Evolutionary conservation across 1,284 basidiomycete genomes (phyloP).

Genomic region (Cutaneotrichosporon curvatum): DNA sequence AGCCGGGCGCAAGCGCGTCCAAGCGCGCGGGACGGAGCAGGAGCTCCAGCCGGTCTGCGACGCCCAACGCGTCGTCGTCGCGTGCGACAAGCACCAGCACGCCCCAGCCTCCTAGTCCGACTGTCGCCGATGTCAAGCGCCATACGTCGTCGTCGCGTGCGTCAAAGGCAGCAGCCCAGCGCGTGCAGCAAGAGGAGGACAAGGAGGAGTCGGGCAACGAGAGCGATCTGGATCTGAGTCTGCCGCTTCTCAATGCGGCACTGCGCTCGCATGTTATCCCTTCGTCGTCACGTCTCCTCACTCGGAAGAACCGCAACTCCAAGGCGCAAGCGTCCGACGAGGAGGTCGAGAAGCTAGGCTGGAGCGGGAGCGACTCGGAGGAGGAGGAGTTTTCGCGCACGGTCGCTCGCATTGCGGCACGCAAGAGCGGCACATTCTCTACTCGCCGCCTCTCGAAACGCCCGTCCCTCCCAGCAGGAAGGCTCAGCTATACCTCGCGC

Average conservation of each 20-base stretch:
- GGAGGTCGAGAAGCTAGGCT: slow-evolving; percentile 14
- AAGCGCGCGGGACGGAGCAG: background rate
- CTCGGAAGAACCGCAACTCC: background rate
- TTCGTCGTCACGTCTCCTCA: slow-evolving; percentile 14
- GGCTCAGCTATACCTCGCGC: too few relatives aligned
- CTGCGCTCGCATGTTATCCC: slow-evolving; percentile 29
- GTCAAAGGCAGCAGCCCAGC: too few relatives aligned
- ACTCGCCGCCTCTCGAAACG: slow-evolving; percentile 8
- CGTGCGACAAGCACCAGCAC: background rate
- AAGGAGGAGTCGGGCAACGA: slow-evolving; percentile 18
- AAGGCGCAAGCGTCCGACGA: background rate
- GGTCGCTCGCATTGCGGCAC: slow-evolving; percentile 17
- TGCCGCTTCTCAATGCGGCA: slow-evolving; percentile 26
- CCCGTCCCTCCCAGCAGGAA: slow-evolving; percentile 8
- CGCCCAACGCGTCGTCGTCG: background rate
- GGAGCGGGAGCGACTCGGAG: slow-evolving; percentile 36
- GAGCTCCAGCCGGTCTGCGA: too few relatives aligned
- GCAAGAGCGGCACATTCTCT: slow-evolving; percentile 9
- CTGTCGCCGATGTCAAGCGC: slow-evolving; percentile 12
- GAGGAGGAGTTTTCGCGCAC: slow-evolving; percentile 33
- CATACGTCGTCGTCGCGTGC: slow-evolving; percentile 1
- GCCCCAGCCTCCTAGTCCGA: slow-evolving; percentile 10
- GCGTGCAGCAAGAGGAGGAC: background rate
- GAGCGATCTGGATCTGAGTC: slow-evolving; percentile 32
- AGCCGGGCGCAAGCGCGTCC: background rate